Conservation (phyloP, 192 early-diverging fungal species). For the Kappamyces sp. region DNA sequence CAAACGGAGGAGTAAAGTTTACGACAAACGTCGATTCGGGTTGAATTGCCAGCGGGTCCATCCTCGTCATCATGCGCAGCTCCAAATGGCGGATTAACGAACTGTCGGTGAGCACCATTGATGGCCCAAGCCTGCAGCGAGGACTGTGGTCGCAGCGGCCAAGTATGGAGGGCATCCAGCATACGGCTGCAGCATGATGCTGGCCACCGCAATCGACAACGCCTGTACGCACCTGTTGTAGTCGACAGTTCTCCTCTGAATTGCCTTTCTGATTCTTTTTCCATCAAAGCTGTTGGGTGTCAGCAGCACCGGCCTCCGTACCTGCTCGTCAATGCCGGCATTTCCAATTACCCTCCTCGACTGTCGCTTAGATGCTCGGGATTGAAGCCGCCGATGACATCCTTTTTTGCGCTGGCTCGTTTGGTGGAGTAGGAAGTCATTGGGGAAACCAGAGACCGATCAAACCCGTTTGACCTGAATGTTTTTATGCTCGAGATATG, state of each 20-base stretch:
- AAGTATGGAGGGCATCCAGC: slow-evolving; percentile 15
- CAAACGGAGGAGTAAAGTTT: slow-evolving; percentile 56
- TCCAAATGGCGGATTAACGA: no score
- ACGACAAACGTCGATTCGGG: slow-evolving; percentile 22
- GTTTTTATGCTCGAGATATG: no score
- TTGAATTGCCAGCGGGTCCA: slow-evolving; percentile 14
- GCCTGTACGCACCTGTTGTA: slow-evolving; percentile 47
- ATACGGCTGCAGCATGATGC: not conserved
- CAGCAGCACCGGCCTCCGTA: no score
- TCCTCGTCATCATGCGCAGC: no score
- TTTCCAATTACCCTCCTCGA: not conserved
- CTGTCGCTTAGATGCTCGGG: slow-evolving; percentile 12
- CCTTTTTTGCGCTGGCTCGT: no score
- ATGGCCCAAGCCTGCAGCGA: not conserved
- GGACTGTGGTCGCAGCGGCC: slow-evolving; percentile 14
- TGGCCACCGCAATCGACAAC: slow-evolving; percentile 7
- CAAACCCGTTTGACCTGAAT: no score
- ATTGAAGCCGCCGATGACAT: slow-evolving; percentile 14
- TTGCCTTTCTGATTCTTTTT: slow-evolving; percentile 78
- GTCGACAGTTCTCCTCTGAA: slow-evolving; percentile 91
- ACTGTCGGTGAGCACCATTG: no score
- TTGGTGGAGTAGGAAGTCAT: no score
- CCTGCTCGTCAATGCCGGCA: no score
- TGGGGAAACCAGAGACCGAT: no score
- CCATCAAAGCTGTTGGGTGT: slow-evolving; percentile 42